phyloP scores from a whole-genome alignment of 179 eudicot species.

The Silene coronaria region DNA sequence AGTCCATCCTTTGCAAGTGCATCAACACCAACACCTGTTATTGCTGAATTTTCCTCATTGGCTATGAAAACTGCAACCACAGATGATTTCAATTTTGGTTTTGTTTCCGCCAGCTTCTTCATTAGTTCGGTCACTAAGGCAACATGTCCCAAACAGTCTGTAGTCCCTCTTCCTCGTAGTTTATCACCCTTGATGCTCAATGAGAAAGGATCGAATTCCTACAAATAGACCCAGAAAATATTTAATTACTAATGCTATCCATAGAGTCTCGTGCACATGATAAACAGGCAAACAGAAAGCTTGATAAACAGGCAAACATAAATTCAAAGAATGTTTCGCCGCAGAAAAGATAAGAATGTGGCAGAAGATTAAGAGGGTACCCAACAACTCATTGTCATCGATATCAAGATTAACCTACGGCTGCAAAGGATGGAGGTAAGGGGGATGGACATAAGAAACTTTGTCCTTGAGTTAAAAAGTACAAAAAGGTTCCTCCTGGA shows the following conservation, averaged over 20 bases:
- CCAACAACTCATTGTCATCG: too few relatives aligned
- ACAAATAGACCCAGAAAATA: constrained; percentile 17
- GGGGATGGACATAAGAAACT: too few relatives aligned
- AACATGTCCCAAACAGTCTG: constrained; percentile 96
- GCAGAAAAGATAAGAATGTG: too few relatives aligned
- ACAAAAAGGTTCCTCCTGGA: too few relatives aligned
- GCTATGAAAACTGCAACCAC: constrained; percentile 97
- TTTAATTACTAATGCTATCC: background rate
- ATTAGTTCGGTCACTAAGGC: constrained; percentile 84
- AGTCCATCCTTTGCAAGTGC: constrained; percentile 79
- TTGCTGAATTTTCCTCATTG: constrained; percentile 85
- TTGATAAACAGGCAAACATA: background rate
- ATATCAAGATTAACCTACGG: too few relatives aligned
- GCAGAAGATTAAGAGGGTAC: too few relatives aligned
- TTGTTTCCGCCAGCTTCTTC: constrained; percentile 79
- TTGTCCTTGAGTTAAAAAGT: too few relatives aligned
- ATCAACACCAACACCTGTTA: constrained; percentile 94
- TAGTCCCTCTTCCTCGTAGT: constrained; percentile 92
- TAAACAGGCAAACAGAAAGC: background rate
- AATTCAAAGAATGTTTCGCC: too few relatives aligned
- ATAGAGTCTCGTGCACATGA: background rate
- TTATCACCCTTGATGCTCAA: constrained; percentile 85
- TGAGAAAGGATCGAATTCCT: constrained; percentile 96
- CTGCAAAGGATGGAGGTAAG: too few relatives aligned
- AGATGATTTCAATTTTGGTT: constrained; percentile 72